Evolutionary conservation across 495 filamentous ascomycete species (phyloP), one percentile per base, ranked within the genome.

Genomic region (Sporormia fimetaria): DNA sequence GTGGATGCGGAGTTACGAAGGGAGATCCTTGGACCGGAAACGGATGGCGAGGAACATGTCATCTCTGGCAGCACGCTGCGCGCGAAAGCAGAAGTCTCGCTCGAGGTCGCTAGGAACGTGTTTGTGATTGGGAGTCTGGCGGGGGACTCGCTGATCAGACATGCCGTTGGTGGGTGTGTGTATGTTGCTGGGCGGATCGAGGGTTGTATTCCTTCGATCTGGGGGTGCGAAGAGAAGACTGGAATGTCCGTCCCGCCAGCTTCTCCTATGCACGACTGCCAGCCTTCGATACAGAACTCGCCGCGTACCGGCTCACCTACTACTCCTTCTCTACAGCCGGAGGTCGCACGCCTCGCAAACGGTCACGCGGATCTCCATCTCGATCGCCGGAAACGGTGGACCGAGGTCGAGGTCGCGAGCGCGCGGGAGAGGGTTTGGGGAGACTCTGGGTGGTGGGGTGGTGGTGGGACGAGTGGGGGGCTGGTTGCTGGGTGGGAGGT

Each of bases 91-190:
- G 60, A 72, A 21, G 60, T 63, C 14, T 67, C 69, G 37, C 55
- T 78, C 16, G 71, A 80, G 51, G 60, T 80, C 40, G 64, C 71
- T 0, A 65, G 57, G 2, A 58, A 64, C 16, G 58, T 79, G n/a
- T 78, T 74, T 51, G 68, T 72, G 27, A 70, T 77, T 24, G 76
- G 76, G 7, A 80, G 76, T 37, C 48, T 81, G 36, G 75, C 74
- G 0, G 76, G 76, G 1, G 76, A 81, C 50, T 77, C 74, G 3
- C 63, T 81, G 2, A 69, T 81, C 21, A 66, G 77, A 2, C 80
- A 77, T 49, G 71, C 74, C 1, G 71, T 76, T 18, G 76, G 76
- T 1, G 68, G 77, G 8, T 78, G 76, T 47, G 67, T 70, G 5
- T 72, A 69, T 51, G 64, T 70, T 3, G 76, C 76, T 4, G 66